Base-by-base conservation (phyloP, 179 eudicot species). In the Gypsophila paniculata region DNA sequence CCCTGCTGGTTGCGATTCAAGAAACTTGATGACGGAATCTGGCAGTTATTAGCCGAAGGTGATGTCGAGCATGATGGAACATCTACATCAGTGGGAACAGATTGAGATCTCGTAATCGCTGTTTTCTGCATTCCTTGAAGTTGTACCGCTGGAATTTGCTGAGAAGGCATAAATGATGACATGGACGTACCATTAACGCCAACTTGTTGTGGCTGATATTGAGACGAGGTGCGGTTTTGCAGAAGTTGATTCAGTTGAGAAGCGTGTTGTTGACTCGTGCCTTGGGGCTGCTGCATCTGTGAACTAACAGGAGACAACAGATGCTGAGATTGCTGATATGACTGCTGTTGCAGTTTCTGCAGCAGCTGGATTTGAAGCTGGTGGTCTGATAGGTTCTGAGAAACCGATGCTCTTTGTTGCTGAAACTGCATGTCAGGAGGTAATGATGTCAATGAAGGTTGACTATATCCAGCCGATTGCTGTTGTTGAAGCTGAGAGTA, bases 41-140 rank as follows among this genome's bases (percentile, higher is more conserved):
- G 97, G 71, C 87, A 78, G 75, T 85, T 90, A 74, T 87, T 94
- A 42, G 91, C 83, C 6, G 96, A 89, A 66, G 97, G 96, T 6
- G 99, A 88, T 1, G 94, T 91, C 18, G 99, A 94, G 71, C 97
- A 94, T 8, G 99, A 91, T 34, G 95, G 97, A 76, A 81, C 86
- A 74, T 88, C 97, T 9, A 80, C 88, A 11, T 88, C 91, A 17
- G 90, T 85, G 22, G 74, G 82, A 55, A 80, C 82, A 26, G 96
- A 86, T 39, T 79, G 86, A 54, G 84, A 81, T 77, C 88, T 86
- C 49, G 75, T 65, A 34, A 69, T 15, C 2, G 76, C 26, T 48
- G 89, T 69, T 77, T 87, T 91, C 69, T 87, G 89, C 81, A 84
- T 86, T 74, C 85, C 78, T 54, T 79, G 93, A 52, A 82, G 76